Evolutionary conservation across 2,329 filamentous ascomycete genomes (phyloP), one percentile per base, ranked within the genome.

Genomic region (Penicillium sp.): DNA sequence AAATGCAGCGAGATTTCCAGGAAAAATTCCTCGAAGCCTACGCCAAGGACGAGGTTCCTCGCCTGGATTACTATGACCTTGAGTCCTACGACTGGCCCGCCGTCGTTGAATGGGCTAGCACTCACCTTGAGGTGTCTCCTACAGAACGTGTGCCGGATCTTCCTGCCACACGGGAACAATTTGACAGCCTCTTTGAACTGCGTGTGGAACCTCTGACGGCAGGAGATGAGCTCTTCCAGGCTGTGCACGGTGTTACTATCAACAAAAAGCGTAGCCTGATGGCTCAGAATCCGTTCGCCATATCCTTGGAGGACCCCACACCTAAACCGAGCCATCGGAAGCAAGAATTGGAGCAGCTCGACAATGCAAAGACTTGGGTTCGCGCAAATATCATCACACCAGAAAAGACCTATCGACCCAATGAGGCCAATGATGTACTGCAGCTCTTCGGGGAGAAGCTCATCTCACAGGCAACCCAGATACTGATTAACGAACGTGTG

Each of bases 1-100:
- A 76, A 53, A 71, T 80, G 66, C 75, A 78, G 49, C 67, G 67
- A 24, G 74, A 79, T 52, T 78, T 81, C 55, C 77, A 79, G 50
- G 71, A 75, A 41, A 70, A 68, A 36, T 80, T 76, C 54, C 61
- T 77, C 11, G 70, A 75, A 40, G 79, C 77, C 2, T 79, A 81
- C 50, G 71, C 71, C 32, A 69, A 69, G 7, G 67, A 68, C 6
- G 61, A 73, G 42, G 72, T 81, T 3, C 77, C 79, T 8, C 58
- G 58, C 2, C 74, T 81, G 42, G 67, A 80, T 52, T 79, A 75
- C 46, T 63, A 72, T 16, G 61, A 80, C 46, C 61, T 80, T 31
- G 65, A 71, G 45, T 59, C 56, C 9, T 80, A 79, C 59, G 72
- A 80, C 55, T 81, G 79, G 79, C 64, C 67, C 40, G 66, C 66